Evolutionary conservation across 441 rosid genomes (phyloP).

Genomic region (Biscutella laevigata): DNA sequence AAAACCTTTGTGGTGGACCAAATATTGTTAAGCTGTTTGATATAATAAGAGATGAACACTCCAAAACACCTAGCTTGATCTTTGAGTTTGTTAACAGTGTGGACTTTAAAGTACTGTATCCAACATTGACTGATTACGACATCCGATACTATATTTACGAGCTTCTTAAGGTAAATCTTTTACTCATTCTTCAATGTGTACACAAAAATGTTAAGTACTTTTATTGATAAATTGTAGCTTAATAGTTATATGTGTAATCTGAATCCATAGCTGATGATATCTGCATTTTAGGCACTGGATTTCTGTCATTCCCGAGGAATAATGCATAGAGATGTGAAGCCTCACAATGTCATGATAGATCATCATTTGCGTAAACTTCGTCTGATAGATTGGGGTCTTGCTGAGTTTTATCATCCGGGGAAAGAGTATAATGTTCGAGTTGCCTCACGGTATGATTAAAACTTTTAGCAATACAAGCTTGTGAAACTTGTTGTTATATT

Average conservation of each 20-base stretch:
- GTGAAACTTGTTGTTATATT: neutral
- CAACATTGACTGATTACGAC: slow-evolving; percentile 84
- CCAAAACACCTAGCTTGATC: slow-evolving; percentile 90
- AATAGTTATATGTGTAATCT: too few relatives aligned
- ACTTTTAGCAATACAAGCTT: neutral
- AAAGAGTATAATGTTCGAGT: slow-evolving; percentile 88
- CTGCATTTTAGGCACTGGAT: slow-evolving; percentile 70
- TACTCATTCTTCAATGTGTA: too few relatives aligned
- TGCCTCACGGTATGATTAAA: slow-evolving; percentile 59
- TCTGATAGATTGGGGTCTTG: slow-evolving; percentile 94
- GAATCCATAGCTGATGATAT: neutral
- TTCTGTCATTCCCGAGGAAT: slow-evolving; percentile 92
- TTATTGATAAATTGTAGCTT: too few relatives aligned
- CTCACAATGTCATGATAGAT: slow-evolving; percentile 93
- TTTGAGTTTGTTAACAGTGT: slow-evolving; percentile 87
- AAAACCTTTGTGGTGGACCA: slow-evolving; percentile 85
- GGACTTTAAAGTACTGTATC: slow-evolving; percentile 82
- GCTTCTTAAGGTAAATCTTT: slow-evolving; percentile 97
- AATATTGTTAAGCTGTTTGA: slow-evolving; percentile 75
- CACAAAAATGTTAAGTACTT: too few relatives aligned
- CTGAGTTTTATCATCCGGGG: slow-evolving; percentile 88
- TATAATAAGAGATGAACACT: slow-evolving; percentile 82
- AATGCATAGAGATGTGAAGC: slow-evolving; percentile 95
- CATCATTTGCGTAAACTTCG: slow-evolving; percentile 93
- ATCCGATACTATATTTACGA: slow-evolving; percentile 86